Base-by-base conservation (phyloP, 139 green algal genomes). In the Parachlorella kessleri region DNA sequence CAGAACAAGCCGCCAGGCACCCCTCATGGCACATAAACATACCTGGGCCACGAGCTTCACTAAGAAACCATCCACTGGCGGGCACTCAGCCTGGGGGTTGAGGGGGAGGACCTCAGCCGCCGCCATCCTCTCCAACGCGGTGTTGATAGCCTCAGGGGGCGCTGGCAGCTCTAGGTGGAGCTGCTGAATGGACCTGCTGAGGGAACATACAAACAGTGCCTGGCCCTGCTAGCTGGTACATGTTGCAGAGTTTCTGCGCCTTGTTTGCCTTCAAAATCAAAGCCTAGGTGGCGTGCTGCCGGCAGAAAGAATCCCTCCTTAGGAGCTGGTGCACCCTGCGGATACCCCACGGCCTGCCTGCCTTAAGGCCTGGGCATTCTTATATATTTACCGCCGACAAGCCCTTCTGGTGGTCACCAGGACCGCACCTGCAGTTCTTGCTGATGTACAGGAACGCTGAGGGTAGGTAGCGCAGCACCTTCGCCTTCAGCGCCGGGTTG, bases 31-130 rank as follows among this genome's bases (percentile, higher is more conserved):
- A 3, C 2, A 33, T 42, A 0, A 33, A 21, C 40, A 2, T 54
- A 78, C 72, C 72, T 78, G 75, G 3, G 75, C 75, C 26, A 81
- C 24, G 64, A 81, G 75, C 35, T 81, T 81, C 1, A 74, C 32
- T 2, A 75, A 30, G 35, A 68, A 81, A 26, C 75, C 75, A 26
- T 81, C 75, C 35, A 81, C 66, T 2, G 75, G 75, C 6, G 75
- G 75, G 75, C 42, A 81, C 30, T 72, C 75, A 26, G 10, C 26
- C 59, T 63, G 36, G 28, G 26, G 18, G 48, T 26, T 30, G 38
- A 2, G 7, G 5, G 36, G 75, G 2, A 48, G 40, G 40, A 68
- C 75, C 0, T 48, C 75, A 6, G 41, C 75, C n/a, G 66, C 63
- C 30, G 48, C 33, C 36, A 32, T 9, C 28, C 40, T 37, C 42